Evolutionary conservation across 2,329 filamentous ascomycete genomes (phyloP).

Genomic region (Mollisiaceae sp.): DNA sequence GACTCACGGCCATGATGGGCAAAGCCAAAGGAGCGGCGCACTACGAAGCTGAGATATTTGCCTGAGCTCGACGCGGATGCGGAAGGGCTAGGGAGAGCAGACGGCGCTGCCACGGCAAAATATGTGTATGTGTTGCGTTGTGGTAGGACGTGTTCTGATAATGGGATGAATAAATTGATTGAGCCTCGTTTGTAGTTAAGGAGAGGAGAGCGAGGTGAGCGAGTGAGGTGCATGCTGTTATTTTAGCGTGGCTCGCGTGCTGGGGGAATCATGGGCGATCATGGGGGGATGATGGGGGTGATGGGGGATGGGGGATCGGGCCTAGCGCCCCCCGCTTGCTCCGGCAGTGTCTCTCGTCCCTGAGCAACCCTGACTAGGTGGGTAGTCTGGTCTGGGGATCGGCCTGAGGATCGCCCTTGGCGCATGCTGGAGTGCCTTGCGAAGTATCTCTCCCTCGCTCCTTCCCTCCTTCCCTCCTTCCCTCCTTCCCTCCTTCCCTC

Average conservation of each 20-base stretch:
- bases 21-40: not conserved
- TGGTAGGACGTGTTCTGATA: not conserved
- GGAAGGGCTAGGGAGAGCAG: not conserved
- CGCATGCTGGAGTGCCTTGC: not conserved
- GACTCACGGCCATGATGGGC: not conserved
- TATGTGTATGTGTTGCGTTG: not conserved
- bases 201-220: not conserved
- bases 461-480: too few species aligned
- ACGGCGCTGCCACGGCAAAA: slow-evolving; percentile 3
- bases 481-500: too few species aligned
- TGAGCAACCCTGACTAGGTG: too few species aligned
- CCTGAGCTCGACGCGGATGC: slow-evolving; percentile 9
- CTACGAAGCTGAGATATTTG: not conserved
- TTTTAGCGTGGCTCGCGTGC: slow-evolving; percentile 3
- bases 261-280: not conserved
- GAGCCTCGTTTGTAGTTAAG: not conserved
- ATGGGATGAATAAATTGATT: slow-evolving; percentile 7
- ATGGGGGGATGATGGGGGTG: too few species aligned
- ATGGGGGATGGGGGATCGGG: not conserved
- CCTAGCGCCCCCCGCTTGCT: not conserved
- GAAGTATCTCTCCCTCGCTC: not conserved
- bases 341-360: too few species aligned
- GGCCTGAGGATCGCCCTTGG: not conserved
- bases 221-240: not conserved
- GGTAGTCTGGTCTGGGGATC: too few species aligned